phyloP scores from a whole-genome alignment of 1,139 yeast species.

The Debaryomyces udenii region DNA sequence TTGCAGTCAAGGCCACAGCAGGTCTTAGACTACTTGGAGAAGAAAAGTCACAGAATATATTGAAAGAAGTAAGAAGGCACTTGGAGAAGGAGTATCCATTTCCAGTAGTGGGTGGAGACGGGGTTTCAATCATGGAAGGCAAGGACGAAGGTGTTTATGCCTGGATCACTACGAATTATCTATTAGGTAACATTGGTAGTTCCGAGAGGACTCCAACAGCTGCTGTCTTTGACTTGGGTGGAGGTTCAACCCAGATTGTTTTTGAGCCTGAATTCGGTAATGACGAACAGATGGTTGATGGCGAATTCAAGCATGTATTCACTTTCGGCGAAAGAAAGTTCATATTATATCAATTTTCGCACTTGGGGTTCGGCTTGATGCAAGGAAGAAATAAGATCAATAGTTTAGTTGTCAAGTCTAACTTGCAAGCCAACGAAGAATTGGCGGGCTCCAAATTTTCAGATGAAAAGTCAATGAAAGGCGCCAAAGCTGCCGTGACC shows the following conservation, averaged over 20 bases:
- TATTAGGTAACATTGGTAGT: constrained; percentile 88
- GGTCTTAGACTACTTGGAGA: constrained; percentile 88
- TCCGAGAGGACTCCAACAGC: constrained; percentile 77
- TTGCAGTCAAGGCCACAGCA: constrained; percentile 97
- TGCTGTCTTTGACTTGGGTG: constrained; percentile 97
- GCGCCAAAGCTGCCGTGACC: constrained; percentile 42
- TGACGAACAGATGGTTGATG: constrained; percentile 69
- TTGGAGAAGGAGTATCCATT: constrained; percentile 83
- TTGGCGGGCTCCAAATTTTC: constrained; percentile 32
- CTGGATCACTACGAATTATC: constrained; percentile 94
- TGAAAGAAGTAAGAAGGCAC: constrained; percentile 74
- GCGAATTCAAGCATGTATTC: constrained; percentile 85
- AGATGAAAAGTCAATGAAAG: constrained; percentile 41
- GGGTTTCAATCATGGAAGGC: constrained; percentile 92
- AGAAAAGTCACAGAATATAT: constrained; percentile 67
- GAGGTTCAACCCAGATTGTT: constrained; percentile 97
- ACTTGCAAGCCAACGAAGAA: constrained; percentile 39
- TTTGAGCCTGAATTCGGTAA: constrained; percentile 80
- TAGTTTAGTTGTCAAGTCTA: constrained; percentile 54
- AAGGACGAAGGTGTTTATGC: constrained; percentile 98
- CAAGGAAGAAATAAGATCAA: constrained; percentile 89
- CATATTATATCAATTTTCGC: constrained; percentile 90
- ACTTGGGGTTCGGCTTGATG: constrained; percentile 93
- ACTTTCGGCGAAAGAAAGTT: constrained; percentile 81
- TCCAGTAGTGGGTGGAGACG: constrained; percentile 83